Conservation (phyloP, 495 filamentous ascomycete species). For the Tirmania nivea region DNA sequence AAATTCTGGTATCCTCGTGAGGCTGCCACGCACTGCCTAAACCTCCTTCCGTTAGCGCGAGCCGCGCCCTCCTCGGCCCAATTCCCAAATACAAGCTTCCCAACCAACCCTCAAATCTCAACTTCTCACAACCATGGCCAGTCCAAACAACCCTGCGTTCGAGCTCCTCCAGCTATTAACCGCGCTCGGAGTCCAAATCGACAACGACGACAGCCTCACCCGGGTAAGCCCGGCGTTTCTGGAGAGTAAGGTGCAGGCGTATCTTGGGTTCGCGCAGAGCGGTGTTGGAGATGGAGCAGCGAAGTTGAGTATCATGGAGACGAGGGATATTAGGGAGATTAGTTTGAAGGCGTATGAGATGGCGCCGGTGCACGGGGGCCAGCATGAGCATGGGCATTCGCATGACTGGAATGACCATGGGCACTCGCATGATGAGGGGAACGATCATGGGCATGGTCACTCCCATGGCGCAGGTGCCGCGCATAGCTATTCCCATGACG, state of each 20-base stretch:
- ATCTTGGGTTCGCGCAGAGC: not conserved
- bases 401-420: not conserved
- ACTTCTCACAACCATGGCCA: not conserved
- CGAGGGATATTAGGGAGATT: not conserved
- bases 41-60: not conserved
- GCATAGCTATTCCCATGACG: not conserved
- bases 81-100: not conserved
- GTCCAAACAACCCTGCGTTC: not conserved
- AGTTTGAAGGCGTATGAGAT: not conserved
- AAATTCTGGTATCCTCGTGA: not conserved
- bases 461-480: not conserved
- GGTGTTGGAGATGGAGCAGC: not conserved
- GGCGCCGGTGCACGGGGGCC: not conserved
- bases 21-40: not conserved
- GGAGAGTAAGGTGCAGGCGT: not conserved
- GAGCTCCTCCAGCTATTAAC: not conserved
- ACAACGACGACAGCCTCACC: not conserved
- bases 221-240: not conserved
- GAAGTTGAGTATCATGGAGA: not conserved
- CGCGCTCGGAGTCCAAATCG: not conserved
- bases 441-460: not conserved
- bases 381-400: not conserved
- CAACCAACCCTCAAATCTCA: not conserved
- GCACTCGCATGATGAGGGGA: not conserved
- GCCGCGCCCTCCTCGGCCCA: too few relatives aligned